phyloP scores from a whole-genome alignment of 2,329 filamentous ascomycete species.

The Paramyrothecium sp. region DNA sequence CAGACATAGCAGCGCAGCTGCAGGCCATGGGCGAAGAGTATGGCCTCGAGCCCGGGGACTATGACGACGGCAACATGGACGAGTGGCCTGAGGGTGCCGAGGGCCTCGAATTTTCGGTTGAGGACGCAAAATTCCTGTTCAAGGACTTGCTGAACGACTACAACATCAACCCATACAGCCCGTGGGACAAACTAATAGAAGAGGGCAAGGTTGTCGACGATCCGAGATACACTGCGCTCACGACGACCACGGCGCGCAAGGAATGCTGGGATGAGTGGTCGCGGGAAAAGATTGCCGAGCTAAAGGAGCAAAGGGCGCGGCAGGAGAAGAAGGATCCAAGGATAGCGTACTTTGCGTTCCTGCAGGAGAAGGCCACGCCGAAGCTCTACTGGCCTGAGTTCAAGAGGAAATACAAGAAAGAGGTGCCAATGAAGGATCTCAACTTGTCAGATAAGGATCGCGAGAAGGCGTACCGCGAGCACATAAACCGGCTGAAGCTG shows the following conservation, averaged over 20 bases:
- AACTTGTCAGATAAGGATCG: constrained; percentile 72
- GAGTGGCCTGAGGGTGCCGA: constrained; percentile 71
- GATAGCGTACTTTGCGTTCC: constrained; percentile 77
- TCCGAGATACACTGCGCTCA: constrained; percentile 78
- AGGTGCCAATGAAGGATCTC: constrained; percentile 74
- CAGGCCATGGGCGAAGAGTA: constrained; percentile 88
- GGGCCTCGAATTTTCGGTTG: constrained; percentile 67
- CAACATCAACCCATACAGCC: constrained; percentile 79
- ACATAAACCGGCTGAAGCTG: constrained; percentile 65
- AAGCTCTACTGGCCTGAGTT: constrained; percentile 99
- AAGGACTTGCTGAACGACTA: constrained; percentile 83
- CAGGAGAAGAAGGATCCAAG: constrained; percentile 80
- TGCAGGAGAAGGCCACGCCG: constrained; percentile 78
- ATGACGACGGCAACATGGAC: constrained; percentile 62
- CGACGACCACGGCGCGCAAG: constrained; percentile 76
- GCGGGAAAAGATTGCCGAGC: constrained; percentile 68
- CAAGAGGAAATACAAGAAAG: constrained; percentile 83
- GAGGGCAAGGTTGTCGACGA: constrained; percentile 82
- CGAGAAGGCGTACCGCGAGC: constrained; percentile 77
- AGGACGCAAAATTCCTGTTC: constrained; percentile 77
- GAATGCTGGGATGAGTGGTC: constrained; percentile 87
- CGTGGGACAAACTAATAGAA: constrained; percentile 88
- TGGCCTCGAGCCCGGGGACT: constrained; percentile 73
- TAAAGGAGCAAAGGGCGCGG: constrained; percentile 70
- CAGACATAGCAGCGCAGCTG: constrained; percentile 90